These are phyloP conservation scores for Rubus idaeus DNA, from an alignment of 306 rosid genomes.

Conservation along the genomic window DNA sequence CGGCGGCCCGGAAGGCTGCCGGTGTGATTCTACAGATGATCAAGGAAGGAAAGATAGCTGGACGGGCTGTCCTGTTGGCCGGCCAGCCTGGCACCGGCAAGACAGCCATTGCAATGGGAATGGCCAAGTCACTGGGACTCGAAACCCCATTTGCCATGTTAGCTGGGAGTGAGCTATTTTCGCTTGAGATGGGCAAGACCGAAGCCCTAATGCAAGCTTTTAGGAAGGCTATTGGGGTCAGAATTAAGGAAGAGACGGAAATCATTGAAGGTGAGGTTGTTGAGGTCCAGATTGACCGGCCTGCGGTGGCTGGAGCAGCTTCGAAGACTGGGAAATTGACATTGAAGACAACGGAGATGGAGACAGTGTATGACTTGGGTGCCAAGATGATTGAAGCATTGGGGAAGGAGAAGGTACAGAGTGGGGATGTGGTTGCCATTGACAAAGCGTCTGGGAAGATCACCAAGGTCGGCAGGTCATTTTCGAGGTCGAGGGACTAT, in stretches of 20 bases:
- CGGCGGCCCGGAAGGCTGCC: constrained; percentile 86
- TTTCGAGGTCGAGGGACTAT: constrained; percentile 88
- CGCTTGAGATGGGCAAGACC: constrained; percentile 91
- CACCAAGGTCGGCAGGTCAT: constrained; percentile 89
- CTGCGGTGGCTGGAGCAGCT: constrained; percentile 78
- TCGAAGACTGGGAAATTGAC: constrained; percentile 89
- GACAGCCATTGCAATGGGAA: constrained; percentile 99
- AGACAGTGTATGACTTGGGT: constrained; percentile 94
- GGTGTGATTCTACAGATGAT: constrained; percentile 95
- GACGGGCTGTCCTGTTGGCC: constrained; percentile 83
- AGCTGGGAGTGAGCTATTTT: constrained; percentile 93
- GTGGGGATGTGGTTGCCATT: constrained; percentile 75
- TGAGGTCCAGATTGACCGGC: constrained; percentile 91
- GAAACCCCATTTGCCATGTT: constrained; percentile 97
- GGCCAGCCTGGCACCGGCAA: constrained; percentile 98
- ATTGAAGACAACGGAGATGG: constrained; percentile 94
- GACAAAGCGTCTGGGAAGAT: constrained; percentile 92
- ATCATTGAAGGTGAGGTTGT: constrained; percentile 95
- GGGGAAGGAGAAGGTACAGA: constrained; percentile 89
- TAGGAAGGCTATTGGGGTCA: constrained; percentile 87
- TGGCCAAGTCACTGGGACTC: constrained; percentile 94
- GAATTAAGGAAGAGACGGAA: constrained; percentile 98
- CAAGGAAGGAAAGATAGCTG: constrained; percentile 86
- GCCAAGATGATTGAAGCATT: constrained; percentile 94
- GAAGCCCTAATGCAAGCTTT: constrained; percentile 90